Evolutionary conservation across 2,329 filamentous ascomycete genomes (phyloP).

Genomic region (Claviceps sp.): DNA sequence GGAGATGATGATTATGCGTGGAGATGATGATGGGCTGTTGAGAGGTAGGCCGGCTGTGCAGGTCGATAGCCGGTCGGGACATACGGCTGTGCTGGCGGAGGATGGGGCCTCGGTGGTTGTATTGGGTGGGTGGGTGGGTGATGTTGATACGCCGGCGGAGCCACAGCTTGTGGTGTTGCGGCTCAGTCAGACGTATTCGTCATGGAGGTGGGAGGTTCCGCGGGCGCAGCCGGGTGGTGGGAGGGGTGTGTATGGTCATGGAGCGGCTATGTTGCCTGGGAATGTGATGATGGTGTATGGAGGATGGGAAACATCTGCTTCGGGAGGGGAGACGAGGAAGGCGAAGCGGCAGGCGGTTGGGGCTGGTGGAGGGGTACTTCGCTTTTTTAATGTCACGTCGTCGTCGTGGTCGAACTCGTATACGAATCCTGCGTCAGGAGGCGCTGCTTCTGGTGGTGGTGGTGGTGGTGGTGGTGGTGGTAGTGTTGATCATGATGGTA

Average conservation of each 20-base stretch:
- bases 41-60: neutral
- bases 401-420: conserved; percentile 40
- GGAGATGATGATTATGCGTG: neutral
- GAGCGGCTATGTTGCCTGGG: conserved; percentile 47
- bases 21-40: neutral
- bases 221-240: conserved; percentile 29
- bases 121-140: conserved; percentile 85
- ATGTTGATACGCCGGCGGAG: conserved; percentile 58
- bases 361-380: conserved; percentile 11
- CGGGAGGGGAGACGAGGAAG: conserved; percentile 9
- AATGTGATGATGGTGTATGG: conserved; percentile 58
- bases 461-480: neutral
- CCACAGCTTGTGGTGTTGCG: conserved; percentile 71
- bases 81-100: conserved; percentile 67
- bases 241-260: conserved; percentile 46
- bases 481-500: no score
- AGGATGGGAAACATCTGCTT: conserved; percentile 37
- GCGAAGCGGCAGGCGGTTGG: conserved; percentile 20
- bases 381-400: conserved; percentile 45
- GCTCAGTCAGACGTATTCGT: conserved; percentile 60
- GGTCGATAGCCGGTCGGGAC: conserved; percentile 75
- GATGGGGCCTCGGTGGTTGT: conserved; percentile 69
- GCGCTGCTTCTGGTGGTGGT: neutral
- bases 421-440: conserved; percentile 25
- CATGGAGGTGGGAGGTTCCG: conserved; percentile 61